Percentiles rank a stretch among this genome's conserved stretches.
Evolutionary conservation across 2,329 filamentous ascomycete species (phyloP).

Genomic region (Dryadomyces sulphureus): DNA sequence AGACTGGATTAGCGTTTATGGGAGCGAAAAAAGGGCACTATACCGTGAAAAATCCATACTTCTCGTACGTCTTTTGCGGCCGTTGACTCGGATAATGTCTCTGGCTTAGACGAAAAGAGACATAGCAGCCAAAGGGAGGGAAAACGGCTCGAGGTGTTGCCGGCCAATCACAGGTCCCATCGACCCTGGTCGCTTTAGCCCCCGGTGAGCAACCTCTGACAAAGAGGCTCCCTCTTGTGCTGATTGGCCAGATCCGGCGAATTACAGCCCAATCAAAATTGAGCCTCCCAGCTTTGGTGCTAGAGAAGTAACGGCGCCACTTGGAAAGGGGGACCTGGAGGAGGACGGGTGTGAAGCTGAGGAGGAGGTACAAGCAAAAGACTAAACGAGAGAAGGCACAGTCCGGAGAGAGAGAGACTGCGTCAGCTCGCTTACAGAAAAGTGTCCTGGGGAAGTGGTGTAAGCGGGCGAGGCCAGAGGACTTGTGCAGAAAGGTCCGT

Average conservation of each 20-base stretch:
- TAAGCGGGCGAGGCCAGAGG: too few relatives aligned
- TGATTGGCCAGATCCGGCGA: slow-evolving; percentile 6
- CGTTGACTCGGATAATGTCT: background rate
- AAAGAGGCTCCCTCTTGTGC: background rate
- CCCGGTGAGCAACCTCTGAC: slow-evolving; percentile 2
- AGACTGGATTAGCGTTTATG: too few relatives aligned
- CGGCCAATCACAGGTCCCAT: slow-evolving; percentile 7
- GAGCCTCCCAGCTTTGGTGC: slow-evolving; percentile 3
- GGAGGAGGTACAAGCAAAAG: too few relatives aligned
- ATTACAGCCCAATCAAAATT: slow-evolving; percentile 7
- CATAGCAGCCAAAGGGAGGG: background rate
- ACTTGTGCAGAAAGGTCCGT: too few relatives aligned
- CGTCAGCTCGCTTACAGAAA: too few relatives aligned
- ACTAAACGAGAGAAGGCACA: too few relatives aligned
- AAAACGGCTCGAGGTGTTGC: slow-evolving; percentile 1
- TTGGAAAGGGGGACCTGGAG: background rate
- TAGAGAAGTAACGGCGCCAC: slow-evolving; percentile 2
- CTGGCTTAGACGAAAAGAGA: background rate
- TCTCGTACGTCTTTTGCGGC: background rate
- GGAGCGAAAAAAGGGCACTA: too few relatives aligned
- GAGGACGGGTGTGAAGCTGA: background rate
- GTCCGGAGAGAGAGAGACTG: too few relatives aligned
- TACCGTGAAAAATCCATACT: background rate
- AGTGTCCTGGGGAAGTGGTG: too few relatives aligned
- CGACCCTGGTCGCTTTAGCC: slow-evolving; percentile 6